Conservation (phyloP, 768 basidiomycete genomes). For the Coprinellus aureogranulatus region DNA sequence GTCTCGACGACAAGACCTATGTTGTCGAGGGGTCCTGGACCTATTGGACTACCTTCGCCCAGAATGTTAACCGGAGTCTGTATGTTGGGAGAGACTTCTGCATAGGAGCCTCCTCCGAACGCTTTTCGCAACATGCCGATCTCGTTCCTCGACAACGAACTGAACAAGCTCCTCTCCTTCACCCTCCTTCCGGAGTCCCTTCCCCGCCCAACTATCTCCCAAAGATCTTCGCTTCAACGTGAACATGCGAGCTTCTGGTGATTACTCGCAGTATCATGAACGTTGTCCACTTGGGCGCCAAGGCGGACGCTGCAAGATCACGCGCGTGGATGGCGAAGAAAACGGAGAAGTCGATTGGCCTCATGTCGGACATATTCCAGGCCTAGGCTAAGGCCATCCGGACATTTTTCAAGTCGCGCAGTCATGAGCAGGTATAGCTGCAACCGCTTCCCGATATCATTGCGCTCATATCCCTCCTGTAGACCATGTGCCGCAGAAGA, state of each 20-base stretch:
- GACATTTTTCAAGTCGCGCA: too few relatives aligned
- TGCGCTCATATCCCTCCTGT: too few relatives aligned
- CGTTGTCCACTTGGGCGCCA: constrained; percentile 52
- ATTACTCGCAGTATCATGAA: constrained; percentile 54
- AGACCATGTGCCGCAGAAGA: too few relatives aligned
- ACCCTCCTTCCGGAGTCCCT: constrained; percentile 37
- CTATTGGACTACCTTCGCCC: constrained; percentile 1
- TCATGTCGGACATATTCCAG: too few relatives aligned
- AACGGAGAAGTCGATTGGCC: too few relatives aligned
- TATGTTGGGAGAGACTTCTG: constrained; percentile 67
- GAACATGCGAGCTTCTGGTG: constrained; percentile 45
- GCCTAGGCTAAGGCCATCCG: too few relatives aligned
- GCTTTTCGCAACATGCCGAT: constrained; percentile 38
- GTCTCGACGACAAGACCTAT: constrained; percentile 49
- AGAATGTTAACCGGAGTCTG: constrained; percentile 65
- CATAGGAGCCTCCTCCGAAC: constrained; percentile 33
- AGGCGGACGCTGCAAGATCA: too few relatives aligned
- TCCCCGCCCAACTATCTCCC: constrained; percentile 41
- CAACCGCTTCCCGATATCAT: too few relatives aligned
- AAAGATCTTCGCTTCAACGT: constrained; percentile 49
- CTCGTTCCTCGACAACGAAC: constrained; percentile 48
- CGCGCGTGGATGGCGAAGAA: too few relatives aligned
- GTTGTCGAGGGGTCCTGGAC: constrained; percentile 42
- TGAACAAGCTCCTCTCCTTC: constrained; percentile 47
- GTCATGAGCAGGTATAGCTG: too few relatives aligned